Conservation (phyloP, 1,139 yeast genomes). For the Suhomyces panamericanus region DNA sequence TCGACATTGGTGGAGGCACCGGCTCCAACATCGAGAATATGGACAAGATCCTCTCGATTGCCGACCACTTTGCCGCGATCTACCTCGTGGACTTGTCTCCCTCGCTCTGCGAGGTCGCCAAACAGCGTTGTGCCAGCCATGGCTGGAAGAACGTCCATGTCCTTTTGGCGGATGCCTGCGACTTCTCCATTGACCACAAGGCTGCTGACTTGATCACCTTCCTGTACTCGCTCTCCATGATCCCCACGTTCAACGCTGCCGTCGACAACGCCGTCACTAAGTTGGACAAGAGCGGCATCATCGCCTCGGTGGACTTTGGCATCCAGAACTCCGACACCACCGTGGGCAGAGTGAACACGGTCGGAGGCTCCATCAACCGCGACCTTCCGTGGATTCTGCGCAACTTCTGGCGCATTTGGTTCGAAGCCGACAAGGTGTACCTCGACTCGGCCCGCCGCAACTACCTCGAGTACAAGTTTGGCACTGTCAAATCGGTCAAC, state of each 20-base stretch:
- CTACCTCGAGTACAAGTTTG: slow-evolving; percentile 77
- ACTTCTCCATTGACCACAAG: slow-evolving; percentile 52
- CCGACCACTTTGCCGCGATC: slow-evolving; percentile 57
- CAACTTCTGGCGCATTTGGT: slow-evolving; percentile 86
- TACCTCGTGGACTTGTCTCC: slow-evolving; percentile 77
- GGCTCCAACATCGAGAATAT: slow-evolving; percentile 79
- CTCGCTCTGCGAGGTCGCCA: slow-evolving; percentile 72
- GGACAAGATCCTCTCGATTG: slow-evolving; percentile 55
- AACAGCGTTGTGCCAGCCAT: slow-evolving; percentile 50
- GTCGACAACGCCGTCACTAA: slow-evolving; percentile 63
- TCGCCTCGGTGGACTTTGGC: slow-evolving; percentile 78
- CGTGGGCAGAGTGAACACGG: slow-evolving; percentile 69
- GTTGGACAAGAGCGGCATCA: slow-evolving; percentile 57
- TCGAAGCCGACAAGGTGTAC: slow-evolving; percentile 79
- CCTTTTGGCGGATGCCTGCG: slow-evolving; percentile 73
- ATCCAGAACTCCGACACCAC: slow-evolving; percentile 66
- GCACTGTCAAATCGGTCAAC: slow-evolving; percentile 74
- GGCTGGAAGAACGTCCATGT: slow-evolving; percentile 70
- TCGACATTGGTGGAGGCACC: slow-evolving; percentile 85
- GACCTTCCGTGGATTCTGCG: slow-evolving; percentile 76
- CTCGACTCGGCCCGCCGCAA: slow-evolving; percentile 80
- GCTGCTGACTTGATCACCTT: slow-evolving; percentile 66
- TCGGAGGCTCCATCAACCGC: slow-evolving; percentile 71
- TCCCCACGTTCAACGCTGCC: slow-evolving; percentile 80
- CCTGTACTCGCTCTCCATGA: slow-evolving; percentile 81